phyloP scores from a whole-genome alignment of 768 basidiomycete species.

The Royoungia palumana region DNA sequence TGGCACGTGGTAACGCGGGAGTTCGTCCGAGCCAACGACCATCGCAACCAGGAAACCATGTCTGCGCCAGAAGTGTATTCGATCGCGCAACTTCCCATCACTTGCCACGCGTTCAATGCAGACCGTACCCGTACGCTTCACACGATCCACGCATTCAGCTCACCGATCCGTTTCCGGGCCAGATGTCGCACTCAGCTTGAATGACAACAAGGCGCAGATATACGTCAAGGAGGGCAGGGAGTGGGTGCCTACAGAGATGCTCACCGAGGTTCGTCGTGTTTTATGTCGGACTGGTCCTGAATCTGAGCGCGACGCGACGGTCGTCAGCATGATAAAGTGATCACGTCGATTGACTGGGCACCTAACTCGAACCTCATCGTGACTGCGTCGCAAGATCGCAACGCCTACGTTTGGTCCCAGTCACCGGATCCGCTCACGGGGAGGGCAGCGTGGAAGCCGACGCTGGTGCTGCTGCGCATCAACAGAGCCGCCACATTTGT shows the following conservation, averaged over 20 bases:
- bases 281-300: too few species aligned
- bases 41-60: conserved; percentile 34
- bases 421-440: conserved; percentile 71
- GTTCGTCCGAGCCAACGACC: neutral
- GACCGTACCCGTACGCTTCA: conserved; percentile 74
- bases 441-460: conserved; percentile 84
- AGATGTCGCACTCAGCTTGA: conserved; percentile 93
- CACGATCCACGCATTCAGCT: neutral
- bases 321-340: conserved; percentile 88
- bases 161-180: conserved; percentile 8
- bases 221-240: conserved; percentile 61
- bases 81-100: conserved; percentile 80
- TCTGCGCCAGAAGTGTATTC: conserved; percentile 74
- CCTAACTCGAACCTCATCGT: conserved; percentile 96
- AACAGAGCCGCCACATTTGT: conserved; percentile 96
- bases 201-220: conserved; percentile 85
- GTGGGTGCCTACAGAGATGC: conserved; percentile 70
- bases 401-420: conserved; percentile 98
- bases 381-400: conserved; percentile 97
- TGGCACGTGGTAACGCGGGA: conserved; percentile 6
- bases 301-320: neutral
- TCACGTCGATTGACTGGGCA: conserved; percentile 99
- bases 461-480: conserved; percentile 90
- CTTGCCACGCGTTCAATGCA: conserved; percentile 86
- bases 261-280: conserved; percentile 65